Evolutionary conservation across 2,329 filamentous ascomycete genomes (phyloP).

Genomic region (Emergomyces orientalis): DNA sequence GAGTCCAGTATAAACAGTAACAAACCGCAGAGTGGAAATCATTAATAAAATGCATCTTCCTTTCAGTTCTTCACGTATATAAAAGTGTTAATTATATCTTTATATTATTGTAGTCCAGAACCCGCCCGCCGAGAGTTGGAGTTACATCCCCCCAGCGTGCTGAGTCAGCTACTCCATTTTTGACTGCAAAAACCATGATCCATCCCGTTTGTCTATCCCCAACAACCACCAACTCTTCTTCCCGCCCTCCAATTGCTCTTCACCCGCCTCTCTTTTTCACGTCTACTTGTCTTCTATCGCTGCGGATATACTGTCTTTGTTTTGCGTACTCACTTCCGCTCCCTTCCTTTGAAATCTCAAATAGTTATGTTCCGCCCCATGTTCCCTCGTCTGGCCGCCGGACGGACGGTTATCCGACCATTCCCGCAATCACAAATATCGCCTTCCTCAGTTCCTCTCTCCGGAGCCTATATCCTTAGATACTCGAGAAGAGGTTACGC

Average conservation of each 20-base stretch:
- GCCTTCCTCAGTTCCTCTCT: constrained; percentile 29
- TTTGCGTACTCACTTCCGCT: background rate
- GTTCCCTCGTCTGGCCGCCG: constrained; percentile 41
- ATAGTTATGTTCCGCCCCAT: constrained; percentile 45
- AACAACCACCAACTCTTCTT: background rate
- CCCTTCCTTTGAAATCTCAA: constrained; percentile 14
- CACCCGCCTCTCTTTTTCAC: background rate
- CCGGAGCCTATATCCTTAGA: constrained; percentile 40
- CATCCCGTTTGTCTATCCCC: no score
- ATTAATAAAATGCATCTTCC: no score
- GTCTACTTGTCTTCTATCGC: background rate
- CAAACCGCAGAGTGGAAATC: no score
- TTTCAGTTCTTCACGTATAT: no score
- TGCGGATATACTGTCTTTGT: background rate
- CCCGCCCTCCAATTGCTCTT: background rate
- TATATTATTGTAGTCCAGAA: no score
- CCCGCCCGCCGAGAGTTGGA: no score
- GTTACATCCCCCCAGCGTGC: no score
- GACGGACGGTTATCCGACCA: constrained; percentile 36
- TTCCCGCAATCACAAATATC: constrained; percentile 29
- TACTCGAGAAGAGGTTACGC: constrained; percentile 49
- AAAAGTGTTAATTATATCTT: no score
- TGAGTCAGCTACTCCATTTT: background rate
- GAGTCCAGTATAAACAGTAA: no score
- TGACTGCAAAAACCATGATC: background rate